Percentiles rank a stretch among this genome's conserved stretches.
These are phyloP conservation scores for Aphanoascus verrucosus DNA, from an alignment of 2,329 filamentous ascomycete genomes.

Conservation along the genomic window DNA sequence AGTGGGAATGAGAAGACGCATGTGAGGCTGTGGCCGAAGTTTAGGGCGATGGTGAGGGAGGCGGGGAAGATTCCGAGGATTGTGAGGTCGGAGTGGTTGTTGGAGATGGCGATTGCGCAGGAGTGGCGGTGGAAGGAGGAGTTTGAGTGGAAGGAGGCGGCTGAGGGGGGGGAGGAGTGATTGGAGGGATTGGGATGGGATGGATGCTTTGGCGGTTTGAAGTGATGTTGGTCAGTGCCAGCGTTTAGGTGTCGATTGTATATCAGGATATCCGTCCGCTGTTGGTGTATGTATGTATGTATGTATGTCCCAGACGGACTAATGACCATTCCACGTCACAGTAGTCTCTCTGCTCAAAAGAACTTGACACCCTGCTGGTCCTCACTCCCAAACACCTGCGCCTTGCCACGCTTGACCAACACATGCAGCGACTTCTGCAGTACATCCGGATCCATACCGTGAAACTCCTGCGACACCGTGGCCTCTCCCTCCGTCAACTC, in stretches of 20 bases:
- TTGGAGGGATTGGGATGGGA: not conserved
- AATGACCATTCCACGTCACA: not conserved
- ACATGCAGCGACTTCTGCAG: conserved; percentile 68
- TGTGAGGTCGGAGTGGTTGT: conserved; percentile 77
- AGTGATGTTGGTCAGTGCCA: no score
- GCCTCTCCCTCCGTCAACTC: conserved; percentile 83
- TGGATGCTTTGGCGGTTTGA: no score
- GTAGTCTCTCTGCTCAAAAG: conserved; percentile 47
- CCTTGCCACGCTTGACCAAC: conserved; percentile 80
- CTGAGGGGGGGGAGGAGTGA: conserved; percentile 21
- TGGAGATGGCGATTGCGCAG: conserved; percentile 83
- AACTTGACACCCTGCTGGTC: conserved; percentile 92
- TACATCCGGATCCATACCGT: conserved; percentile 76
- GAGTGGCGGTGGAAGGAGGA: conserved; percentile 56
- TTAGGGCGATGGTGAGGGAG: conserved; percentile 65
- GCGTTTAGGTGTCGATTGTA: no score
- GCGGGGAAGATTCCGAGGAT: conserved; percentile 72
- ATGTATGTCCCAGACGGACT: no score
- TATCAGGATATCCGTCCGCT: no score
- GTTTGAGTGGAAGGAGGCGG: conserved; percentile 41
- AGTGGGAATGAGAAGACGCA: conserved; percentile 59
- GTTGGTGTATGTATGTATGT: no score
- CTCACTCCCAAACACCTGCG: conserved; percentile 83
- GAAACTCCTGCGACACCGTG: conserved; percentile 63
- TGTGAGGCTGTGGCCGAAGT: conserved; percentile 64